Evolutionary conservation across 306 rosid genomes (phyloP), one percentile per base, ranked within the genome.

Genomic region (Alnus glutinosa): DNA sequence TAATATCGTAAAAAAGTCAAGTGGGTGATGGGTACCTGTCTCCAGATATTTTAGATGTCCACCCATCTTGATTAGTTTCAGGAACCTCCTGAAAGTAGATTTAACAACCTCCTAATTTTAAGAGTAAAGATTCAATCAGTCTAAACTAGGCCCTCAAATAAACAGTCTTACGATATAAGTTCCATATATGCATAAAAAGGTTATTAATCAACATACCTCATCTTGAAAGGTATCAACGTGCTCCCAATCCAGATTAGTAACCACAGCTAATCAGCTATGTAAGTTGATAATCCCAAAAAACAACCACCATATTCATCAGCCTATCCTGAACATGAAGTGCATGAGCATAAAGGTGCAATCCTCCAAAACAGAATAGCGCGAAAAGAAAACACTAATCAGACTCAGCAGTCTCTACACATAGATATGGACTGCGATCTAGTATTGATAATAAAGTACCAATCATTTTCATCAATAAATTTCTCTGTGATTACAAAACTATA

Each of bases 221-320:
- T 54, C 46, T 72, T 48, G 59, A 52, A 85, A 82, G n/a, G 76
- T 71, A 59, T 85, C 82, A 72, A 85, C 79, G 74, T 79, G 81
- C 79, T 85, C 86, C 86, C 81, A 64, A 5, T 79, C 79, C 78
- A 82, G 47, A 78, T 69, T 79, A 18, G 79, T 79, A 23, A 81
- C 79, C 6, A 79, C n/a, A n/a, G n/a, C n/a, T n/a, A n/a, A n/a
- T n/a, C 55, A 39, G 80, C 70, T 7, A 80, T 59, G 58, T 48
- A 70, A 75, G 85, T 82, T 19, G 80, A 74, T 74, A 76, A 18
- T 51, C 68, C 64, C 47, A 83, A 66, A 76, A 83, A 80, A 55
- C 83, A 76, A 47, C 52, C 46, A 79, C 76, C 87, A 1, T 79
- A 83, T 83, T 83, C 84, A 55, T 79, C 87, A 72, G 87, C 87